Base-by-base conservation (phyloP, 805 yeast species). In the Candida dajiaensis region DNA sequence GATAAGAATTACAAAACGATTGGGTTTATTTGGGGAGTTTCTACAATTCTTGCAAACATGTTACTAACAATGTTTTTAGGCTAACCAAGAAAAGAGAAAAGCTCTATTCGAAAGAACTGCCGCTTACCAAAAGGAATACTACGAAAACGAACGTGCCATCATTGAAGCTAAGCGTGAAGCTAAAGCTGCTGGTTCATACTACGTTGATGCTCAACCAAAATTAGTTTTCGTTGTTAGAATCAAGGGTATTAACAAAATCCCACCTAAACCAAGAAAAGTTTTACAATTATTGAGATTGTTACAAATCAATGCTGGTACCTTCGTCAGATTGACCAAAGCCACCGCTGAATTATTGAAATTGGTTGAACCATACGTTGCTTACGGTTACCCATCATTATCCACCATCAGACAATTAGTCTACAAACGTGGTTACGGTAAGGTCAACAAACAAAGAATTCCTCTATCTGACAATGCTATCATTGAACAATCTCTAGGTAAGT, bases 181-280 rank as follows among this genome's bases (percentile, higher is more conserved):
- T 63, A 87, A 85, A 81, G 90, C 92, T 72, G 76, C 82, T 68
- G 95, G 95, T 73, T 83, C 94, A 67, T 87, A 83, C 89, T 90
- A 83, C 80, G 95, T 89, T 66, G 89, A 83, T 68, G 97, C 95
- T 73, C 92, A 90, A 82, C 81, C 83, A 68, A 89, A 88, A 77
- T 85, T 90, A 68, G 95, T 88, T 61, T 89, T 90, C 73, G 95
- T 90, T 69, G 82, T 90, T 74, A 89, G 98, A 85, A 90, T 90
- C 84, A 90, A 90, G 92, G 97, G 97, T 90, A 88, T 90, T 74
- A 86, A 80, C 90, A 90, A 89, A 85, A 89, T 90, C 66, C 87
- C 97, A 70, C 97, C 97, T 69, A 90, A 90, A 85, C 96, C 97
- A 83, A 89, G 97, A 87, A 90, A 90, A 87, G 96, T 90, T 67